These are phyloP conservation scores for Gonapodya sp. DNA, from an alignment of 192 early-diverging fungal genomes.

Conservation along the genomic window DNA sequence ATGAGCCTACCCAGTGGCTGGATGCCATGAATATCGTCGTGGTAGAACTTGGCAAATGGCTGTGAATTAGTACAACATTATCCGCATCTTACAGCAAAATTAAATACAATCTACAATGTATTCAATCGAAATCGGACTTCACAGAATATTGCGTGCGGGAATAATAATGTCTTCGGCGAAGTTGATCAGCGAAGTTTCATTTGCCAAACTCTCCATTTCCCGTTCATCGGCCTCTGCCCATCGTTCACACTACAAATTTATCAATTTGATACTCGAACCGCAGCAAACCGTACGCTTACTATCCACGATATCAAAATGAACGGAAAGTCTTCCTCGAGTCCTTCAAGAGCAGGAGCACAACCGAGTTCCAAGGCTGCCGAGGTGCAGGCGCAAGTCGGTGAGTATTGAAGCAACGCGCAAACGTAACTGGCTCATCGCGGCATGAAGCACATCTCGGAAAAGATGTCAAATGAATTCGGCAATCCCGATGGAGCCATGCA, in stretches of 20 bases:
- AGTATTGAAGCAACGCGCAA: no score
- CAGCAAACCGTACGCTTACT: no score
- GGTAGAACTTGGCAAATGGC: not conserved
- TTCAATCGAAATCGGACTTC: no score
- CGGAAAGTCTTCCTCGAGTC: not conserved
- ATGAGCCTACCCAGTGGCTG: not conserved
- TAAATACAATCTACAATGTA: no score
- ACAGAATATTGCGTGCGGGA: not conserved
- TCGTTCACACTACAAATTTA: no score
- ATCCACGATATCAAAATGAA: no score
- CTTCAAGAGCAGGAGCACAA: not conserved
- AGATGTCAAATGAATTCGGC: not conserved
- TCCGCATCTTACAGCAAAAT: no score
- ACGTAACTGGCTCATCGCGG: no score
- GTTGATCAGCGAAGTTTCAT: not conserved
- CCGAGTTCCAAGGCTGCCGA: not conserved
- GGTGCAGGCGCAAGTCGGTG: constrained; percentile 11
- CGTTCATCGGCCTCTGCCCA: not conserved
- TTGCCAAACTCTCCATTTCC: not conserved
- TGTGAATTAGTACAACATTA: no score
- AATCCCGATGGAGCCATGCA: not conserved
- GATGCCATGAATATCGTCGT: not conserved
- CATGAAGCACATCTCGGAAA: not conserved
- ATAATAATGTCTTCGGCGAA: not conserved
- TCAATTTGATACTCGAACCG: no score